Evolutionary conservation across 164 flowering plant species (phyloP).

Genomic region (Santalum album): DNA sequence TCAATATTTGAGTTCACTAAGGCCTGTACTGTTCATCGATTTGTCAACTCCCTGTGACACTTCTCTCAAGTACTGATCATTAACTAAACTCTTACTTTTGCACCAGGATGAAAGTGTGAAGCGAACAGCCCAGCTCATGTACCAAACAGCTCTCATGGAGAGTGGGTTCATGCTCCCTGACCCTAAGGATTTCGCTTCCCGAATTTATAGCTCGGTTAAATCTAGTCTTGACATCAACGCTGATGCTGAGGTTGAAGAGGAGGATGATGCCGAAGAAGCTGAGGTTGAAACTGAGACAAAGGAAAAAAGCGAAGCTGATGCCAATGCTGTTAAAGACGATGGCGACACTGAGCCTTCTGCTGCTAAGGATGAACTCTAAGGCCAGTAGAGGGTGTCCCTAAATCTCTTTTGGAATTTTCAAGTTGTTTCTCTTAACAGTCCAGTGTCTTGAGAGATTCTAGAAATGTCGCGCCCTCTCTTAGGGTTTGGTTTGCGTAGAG

Average conservation of each 20-base stretch:
- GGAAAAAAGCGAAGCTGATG: conserved; percentile 12
- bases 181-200: conserved; percentile 84
- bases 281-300: conserved; percentile 30
- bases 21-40: too few species aligned
- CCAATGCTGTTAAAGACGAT: conserved; percentile 8
- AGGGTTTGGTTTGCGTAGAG: background rate
- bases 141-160: conserved; percentile 93
- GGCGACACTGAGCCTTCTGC: conserved; percentile 21
- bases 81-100: too few species aligned
- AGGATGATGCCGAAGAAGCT: conserved; percentile 50
- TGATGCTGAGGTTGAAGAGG: conserved; percentile 72
- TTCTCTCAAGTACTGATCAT: too few species aligned
- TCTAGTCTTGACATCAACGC: conserved; percentile 66
- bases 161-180: conserved; percentile 72
- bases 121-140: conserved; percentile 73
- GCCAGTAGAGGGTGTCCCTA: background rate
- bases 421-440: background rate
- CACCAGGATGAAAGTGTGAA: conserved; percentile 62
- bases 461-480: background rate
- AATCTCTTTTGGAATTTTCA: background rate
- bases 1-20: too few species aligned
- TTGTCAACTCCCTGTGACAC: too few species aligned
- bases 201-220: conserved; percentile 71
- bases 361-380: conserved; percentile 66
- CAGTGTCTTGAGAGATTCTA: background rate